These are phyloP conservation scores for Knoxdaviesia proteae DNA, from an alignment of 2,329 filamentous ascomycete species.

Conservation along the genomic window DNA sequence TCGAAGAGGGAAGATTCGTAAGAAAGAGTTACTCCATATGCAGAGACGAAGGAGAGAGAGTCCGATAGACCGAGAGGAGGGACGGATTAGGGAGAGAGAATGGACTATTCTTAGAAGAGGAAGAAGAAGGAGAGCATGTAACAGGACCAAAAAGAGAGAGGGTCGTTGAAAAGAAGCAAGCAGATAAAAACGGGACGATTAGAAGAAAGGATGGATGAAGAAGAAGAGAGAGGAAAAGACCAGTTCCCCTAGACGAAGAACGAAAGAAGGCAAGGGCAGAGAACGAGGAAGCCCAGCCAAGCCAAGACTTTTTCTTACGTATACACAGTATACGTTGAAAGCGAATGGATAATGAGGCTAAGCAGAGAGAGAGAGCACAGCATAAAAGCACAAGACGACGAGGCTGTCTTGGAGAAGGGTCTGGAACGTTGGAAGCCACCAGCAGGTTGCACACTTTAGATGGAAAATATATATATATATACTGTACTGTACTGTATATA, in stretches of 20 bases:
- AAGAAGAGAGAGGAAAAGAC: constrained; percentile 1
- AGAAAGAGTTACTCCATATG: not conserved
- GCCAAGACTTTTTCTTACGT: too few species aligned
- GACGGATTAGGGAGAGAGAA: not conserved
- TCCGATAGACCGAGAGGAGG: constrained; percentile 3
- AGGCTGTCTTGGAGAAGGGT: too few species aligned
- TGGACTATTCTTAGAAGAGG: not conserved
- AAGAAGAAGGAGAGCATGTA: constrained; percentile 1
- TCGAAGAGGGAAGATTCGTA: constrained; percentile 1
- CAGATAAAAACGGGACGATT: not conserved
- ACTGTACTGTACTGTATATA: too few species aligned
- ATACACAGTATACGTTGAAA: too few species aligned
- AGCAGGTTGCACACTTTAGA: too few species aligned
- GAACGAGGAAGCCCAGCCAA: not conserved
- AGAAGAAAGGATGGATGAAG: constrained; percentile 4
- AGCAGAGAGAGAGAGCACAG: too few species aligned
- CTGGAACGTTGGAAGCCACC: too few species aligned
- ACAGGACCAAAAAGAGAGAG: not conserved
- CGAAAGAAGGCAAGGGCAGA: constrained; percentile 2
- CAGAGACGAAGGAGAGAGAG: constrained; percentile 3
- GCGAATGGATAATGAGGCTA: too few species aligned
- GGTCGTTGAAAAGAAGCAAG: not conserved
- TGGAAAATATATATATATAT: too few species aligned
- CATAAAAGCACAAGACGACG: too few species aligned
- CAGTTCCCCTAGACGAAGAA: not conserved